A percentile compares a stretch with the other conserved stretches of the same genome.
Conservation (phyloP, 2,329 filamentous ascomycete genomes). For the Akanthomyces lecanii region DNA sequence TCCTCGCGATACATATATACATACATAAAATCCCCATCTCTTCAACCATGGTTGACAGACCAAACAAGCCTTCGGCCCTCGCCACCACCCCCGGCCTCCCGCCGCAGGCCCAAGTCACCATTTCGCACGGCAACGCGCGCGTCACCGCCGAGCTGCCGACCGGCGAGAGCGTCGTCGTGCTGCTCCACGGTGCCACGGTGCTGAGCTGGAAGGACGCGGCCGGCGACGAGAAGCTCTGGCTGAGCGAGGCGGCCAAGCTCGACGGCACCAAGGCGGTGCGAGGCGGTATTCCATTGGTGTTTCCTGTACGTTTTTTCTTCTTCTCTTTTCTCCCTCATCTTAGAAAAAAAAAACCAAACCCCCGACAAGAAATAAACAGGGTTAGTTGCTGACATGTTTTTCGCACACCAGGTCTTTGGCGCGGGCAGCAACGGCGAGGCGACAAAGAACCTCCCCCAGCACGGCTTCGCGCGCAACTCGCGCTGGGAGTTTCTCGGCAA, state of each 20-base stretch:
- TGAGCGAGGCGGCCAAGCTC: slow-evolving; percentile 73
- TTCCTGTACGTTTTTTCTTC: slow-evolving; percentile 61
- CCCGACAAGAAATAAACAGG: no score
- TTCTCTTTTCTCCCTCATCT: no score
- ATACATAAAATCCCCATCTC: background rate
- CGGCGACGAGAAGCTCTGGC: slow-evolving; percentile 78
- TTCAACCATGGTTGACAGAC: slow-evolving; percentile 67
- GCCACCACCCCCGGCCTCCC: slow-evolving; percentile 69
- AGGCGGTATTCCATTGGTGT: slow-evolving; percentile 88
- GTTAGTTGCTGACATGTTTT: background rate
- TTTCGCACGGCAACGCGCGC: slow-evolving; percentile 64
- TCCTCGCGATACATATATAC: background rate
- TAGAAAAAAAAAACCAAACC: background rate
- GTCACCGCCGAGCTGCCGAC: slow-evolving; percentile 79
- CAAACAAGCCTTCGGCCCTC: slow-evolving; percentile 76
- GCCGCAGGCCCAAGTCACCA: slow-evolving; percentile 70
- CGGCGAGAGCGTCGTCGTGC: slow-evolving; percentile 78
- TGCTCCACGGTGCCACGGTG: slow-evolving; percentile 90
- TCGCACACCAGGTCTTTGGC: slow-evolving; percentile 67
- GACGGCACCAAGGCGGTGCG: slow-evolving; percentile 88
- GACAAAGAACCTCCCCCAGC: slow-evolving; percentile 79
- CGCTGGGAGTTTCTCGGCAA: slow-evolving; percentile 94
- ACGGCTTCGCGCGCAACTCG: slow-evolving; percentile 88
- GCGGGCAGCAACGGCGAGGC: slow-evolving; percentile 70
- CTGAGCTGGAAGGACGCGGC: slow-evolving; percentile 84